Base-by-base conservation (phyloP, 192 early-diverging fungal genomes). In the Backusella liffmaniae region DNA sequence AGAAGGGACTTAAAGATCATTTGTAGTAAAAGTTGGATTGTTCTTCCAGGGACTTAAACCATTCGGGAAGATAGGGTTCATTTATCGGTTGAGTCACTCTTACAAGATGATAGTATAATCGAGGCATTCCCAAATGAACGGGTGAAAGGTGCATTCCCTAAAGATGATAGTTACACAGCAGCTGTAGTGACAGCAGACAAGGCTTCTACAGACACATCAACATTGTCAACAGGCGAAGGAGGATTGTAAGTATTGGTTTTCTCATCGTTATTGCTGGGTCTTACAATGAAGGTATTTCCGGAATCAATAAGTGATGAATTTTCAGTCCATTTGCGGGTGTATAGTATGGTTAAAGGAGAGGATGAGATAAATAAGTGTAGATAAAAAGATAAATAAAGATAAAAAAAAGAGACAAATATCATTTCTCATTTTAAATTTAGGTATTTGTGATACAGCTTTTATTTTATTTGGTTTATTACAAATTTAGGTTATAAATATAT, bases 151-250 rank as follows among this genome's bases (percentile, higher is more conserved):
- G 67, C 73, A 32, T 69, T 69, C 4, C 36, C 36, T 26, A 56
- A 56, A 5, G 74, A 56, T 0, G 81, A 78, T 65, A 82, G 70
- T 72, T 78, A 69, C 26, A 76, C 77, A 44, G 81, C 81, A 34
- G 77, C 73, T 8, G 81, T 77, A 72, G 79, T 72, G 44, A 79
- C 74, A 44, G 76, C 81, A 12, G 81, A 75, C 74, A 82, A 76
- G 30, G 73, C 56, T 51, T 82, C 77, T 21, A 82, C 46, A 3
- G 81, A 59, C 26, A 59, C 53, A 59, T 59, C 53, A 53, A n/a
- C 51, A 53, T 23, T 53, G 9, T 59, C 53, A 23, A 59, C 23
- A 59, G 53, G 53, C 10, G 53, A 4, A 59, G 53, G 53, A 23
- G 53, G 10, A 4, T 26, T 10, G 3, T 26, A 23, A 21, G 21